These are phyloP conservation scores for Gossypium gossypioides DNA, from an alignment of 441 rosid genomes.

Conservation along the genomic window DNA sequence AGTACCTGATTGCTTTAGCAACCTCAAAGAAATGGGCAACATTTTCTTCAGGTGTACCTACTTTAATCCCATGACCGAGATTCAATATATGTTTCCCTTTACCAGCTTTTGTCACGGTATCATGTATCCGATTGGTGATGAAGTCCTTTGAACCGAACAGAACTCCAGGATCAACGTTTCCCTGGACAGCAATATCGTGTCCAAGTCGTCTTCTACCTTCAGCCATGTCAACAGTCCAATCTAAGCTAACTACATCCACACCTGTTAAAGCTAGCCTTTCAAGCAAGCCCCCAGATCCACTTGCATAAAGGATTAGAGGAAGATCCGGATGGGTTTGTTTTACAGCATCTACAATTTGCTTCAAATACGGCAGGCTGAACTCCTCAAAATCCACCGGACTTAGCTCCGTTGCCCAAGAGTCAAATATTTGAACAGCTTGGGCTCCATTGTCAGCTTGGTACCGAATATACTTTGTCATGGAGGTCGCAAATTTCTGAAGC, in stretches of 20 bases:
- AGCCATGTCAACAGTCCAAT: constrained; percentile 97
- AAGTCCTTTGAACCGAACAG: constrained; percentile 82
- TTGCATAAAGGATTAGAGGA: constrained; percentile 78
- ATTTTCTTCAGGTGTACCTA: constrained; percentile 89
- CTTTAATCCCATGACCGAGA: constrained; percentile 92
- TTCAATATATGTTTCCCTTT: constrained; percentile 75
- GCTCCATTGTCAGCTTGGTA: constrained; percentile 85
- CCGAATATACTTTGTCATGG: constrained; percentile 74
- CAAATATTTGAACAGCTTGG: constrained; percentile 94
- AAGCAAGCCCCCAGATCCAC: constrained; percentile 85
- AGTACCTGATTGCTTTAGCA: constrained; percentile 72
- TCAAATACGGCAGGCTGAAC: constrained; percentile 83
- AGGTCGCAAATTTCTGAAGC: constrained; percentile 71
- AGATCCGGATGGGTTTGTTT: constrained; percentile 79
- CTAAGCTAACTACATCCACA: constrained; percentile 91
- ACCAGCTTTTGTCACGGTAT: constrained; percentile 83
- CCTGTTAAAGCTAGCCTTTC: constrained; percentile 80
- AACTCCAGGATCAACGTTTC: constrained; percentile 86
- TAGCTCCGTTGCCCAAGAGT: constrained; percentile 95
- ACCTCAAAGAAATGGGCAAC: constrained; percentile 90
- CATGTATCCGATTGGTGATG: constrained; percentile 68
- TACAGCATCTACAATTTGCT: constrained; percentile 71
- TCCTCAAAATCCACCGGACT: constrained; percentile 90
- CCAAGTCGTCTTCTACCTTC: constrained; percentile 84
- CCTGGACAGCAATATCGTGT: constrained; percentile 67